Conservation (phyloP, 768 basidiomycete genomes). For the Floccularia luteovirens region DNA sequence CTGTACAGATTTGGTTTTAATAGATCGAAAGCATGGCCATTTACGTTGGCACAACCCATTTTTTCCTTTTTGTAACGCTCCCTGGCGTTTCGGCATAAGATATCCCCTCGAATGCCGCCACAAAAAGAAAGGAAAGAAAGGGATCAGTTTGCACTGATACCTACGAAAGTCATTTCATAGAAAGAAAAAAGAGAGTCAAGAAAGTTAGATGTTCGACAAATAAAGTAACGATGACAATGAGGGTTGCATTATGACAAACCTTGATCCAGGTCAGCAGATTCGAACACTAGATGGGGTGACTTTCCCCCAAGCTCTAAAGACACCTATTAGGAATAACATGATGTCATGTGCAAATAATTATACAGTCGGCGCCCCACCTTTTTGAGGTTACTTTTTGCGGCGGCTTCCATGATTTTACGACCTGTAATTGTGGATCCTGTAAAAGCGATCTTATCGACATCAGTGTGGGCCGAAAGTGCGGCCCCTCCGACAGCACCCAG, state of each 20-base stretch:
- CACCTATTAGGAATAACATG: constrained; percentile 33
- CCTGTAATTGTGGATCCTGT: constrained; percentile 91
- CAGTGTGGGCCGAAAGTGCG: constrained; percentile 72
- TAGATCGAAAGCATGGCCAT: too few relatives aligned
- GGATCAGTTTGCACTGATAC: too few relatives aligned
- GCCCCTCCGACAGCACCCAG: constrained; percentile 78
- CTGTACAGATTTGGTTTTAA: too few relatives aligned
- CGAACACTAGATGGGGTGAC: constrained; percentile 83
- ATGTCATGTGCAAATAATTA: constrained; percentile 2
- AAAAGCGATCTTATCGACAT: constrained; percentile 93
- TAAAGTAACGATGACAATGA: too few relatives aligned
- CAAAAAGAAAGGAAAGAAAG: too few relatives aligned
- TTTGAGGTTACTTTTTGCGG: constrained; percentile 90
- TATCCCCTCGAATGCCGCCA: too few relatives aligned
- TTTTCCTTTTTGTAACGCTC: too few relatives aligned
- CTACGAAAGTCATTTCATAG: too few relatives aligned
- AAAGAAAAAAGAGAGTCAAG: too few relatives aligned
- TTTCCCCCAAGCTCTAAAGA: constrained; percentile 95
- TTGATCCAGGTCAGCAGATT: constrained; percentile 86
- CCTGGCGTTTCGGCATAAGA: too few relatives aligned
- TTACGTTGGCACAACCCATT: too few relatives aligned
- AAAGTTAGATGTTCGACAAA: too few relatives aligned
- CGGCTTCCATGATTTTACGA: constrained; percentile 85
- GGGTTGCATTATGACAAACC: constrained; percentile 30
- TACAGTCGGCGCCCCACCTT: constrained; percentile 41